phyloP scores from a whole-genome alignment of 2,329 filamentous ascomycete genomes.

The Penicillium sp. region DNA sequence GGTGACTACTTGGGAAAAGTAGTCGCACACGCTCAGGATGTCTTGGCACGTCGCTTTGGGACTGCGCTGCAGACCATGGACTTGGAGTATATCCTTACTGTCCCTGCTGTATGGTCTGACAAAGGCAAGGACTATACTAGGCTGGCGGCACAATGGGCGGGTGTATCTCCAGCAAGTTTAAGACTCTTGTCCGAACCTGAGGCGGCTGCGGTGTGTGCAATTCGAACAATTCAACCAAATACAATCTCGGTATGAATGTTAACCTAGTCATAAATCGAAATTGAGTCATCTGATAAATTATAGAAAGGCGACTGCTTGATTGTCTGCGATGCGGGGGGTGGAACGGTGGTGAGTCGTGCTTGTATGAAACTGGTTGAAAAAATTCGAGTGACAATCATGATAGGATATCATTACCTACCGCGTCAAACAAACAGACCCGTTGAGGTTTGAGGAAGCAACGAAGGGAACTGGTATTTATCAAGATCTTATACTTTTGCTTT shows the following conservation, averaged over 20 bases:
- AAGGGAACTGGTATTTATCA: constrained; percentile 25
- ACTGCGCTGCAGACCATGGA: constrained; percentile 11
- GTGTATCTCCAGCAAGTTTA: constrained; percentile 7
- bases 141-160: constrained; percentile 19
- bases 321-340: constrained; percentile 40
- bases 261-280: neutral
- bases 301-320: constrained; percentile 31
- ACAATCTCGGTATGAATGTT: constrained; percentile 18
- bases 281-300: neutral
- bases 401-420: constrained; percentile 35
- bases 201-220: constrained; percentile 34
- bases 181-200: constrained; percentile 26
- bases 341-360: constrained; percentile 29
- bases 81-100: constrained; percentile 26
- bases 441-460: constrained; percentile 27
- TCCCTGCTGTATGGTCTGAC: constrained; percentile 37
- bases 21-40: neutral
- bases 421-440: constrained; percentile 21
- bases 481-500: neutral
- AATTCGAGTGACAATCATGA: neutral
- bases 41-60: constrained; percentile 12
- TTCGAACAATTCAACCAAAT: constrained; percentile 28
- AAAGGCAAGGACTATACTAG: constrained; percentile 32
- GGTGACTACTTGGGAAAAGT: constrained; percentile 12
- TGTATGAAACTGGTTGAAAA: neutral